Evolutionary conservation across 192 early-diverging fungal species (phyloP), one percentile per base, ranked within the genome.

Genomic region (Paraglomus occultum): DNA sequence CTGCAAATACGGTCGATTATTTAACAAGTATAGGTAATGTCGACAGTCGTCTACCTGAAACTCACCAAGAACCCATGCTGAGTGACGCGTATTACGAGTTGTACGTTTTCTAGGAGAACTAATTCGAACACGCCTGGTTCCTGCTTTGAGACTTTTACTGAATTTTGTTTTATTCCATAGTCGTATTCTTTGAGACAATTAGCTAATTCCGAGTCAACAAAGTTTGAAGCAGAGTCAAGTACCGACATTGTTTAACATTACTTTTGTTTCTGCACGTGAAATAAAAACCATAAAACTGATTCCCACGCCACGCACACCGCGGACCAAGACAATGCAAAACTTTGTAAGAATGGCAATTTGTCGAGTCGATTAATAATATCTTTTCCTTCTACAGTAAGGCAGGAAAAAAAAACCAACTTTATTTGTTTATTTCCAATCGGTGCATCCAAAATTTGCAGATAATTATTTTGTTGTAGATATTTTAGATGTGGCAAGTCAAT

Each of bases 181-280:
- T 65, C 49, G 43, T 51, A 65, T 51, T 65, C 64, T 65, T 50
- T 51, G 39, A 65, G 64, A 40, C 49, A 18, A 23, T 65, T 65
- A 10, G 64, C 20, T 17, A 65, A 14, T 51, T 65, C 64, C 51
- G 38, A 50, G 12, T 17, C 15, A 15, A 65, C n/a, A 15, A 65
- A 65, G 20, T 45, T 48, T 15, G 18, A 11, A 20, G 17, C 49
- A 2, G 43, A n/a, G 20, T 17, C 39, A 15, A 31, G 4, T 49
- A 44, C 8, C 17, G 59, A n/a, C 59, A 62, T n/a, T 62, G 42
- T 45, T 61, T 46, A 5, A 46, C 7, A 48, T 64, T 48, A 31
- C 31, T 18, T 31, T 3, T 31, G 31, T 31, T 31, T 31, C 31
- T 31, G 31, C 31, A 31, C 31, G 31, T 31, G 31, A 31, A 3